Evolutionary conservation across 2,329 filamentous ascomycete species (phyloP).

Genomic region (Aspergillus oerlinghausenensis): DNA sequence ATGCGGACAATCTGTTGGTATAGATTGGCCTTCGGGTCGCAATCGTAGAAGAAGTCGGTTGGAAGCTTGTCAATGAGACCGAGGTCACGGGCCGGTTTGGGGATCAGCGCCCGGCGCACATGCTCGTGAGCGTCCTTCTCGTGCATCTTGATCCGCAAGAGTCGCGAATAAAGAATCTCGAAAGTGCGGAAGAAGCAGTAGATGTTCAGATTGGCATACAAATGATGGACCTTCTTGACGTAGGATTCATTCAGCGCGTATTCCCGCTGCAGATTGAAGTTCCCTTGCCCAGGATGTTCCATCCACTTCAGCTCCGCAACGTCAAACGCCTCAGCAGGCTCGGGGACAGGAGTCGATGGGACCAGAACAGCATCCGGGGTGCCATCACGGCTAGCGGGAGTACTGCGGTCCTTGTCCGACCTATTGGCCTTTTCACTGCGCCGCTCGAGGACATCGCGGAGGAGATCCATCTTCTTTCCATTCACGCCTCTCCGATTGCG

Average conservation of each 20-base stretch:
- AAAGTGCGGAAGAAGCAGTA: slow-evolving; percentile 95
- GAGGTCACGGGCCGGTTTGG: slow-evolving; percentile 78
- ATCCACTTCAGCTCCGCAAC: slow-evolving; percentile 53
- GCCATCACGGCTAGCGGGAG: slow-evolving; percentile 77
- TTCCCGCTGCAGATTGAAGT: slow-evolving; percentile 58
- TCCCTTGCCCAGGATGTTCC: slow-evolving; percentile 53
- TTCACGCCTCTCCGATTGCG: slow-evolving; percentile 59
- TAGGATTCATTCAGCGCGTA: slow-evolving; percentile 75
- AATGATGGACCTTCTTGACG: slow-evolving; percentile 73
- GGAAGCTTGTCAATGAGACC: slow-evolving; percentile 76
- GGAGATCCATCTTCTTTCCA: slow-evolving; percentile 69
- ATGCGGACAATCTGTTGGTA: slow-evolving; percentile 82
- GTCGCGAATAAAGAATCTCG: slow-evolving; percentile 79
- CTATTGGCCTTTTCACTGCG: slow-evolving; percentile 66
- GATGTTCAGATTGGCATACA: slow-evolving; percentile 87
- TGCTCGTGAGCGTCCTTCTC: slow-evolving; percentile 68
- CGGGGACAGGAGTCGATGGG: slow-evolving; percentile 29
- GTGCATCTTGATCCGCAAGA: slow-evolving; percentile 77
- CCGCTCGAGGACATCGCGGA: slow-evolving; percentile 81
- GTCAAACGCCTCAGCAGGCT: slow-evolving; percentile 55
- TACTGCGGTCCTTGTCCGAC: slow-evolving; percentile 72
- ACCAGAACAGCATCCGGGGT: slow-evolving; percentile 67
- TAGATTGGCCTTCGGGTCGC: slow-evolving; percentile 62
- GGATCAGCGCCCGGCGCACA: slow-evolving; percentile 66
- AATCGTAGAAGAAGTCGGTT: slow-evolving; percentile 67